A percentile compares a stretch with the other conserved stretches of the same genome.
Conservation (phyloP, 148 eudicot genomes). For the Rhododendron simsii region DNA sequence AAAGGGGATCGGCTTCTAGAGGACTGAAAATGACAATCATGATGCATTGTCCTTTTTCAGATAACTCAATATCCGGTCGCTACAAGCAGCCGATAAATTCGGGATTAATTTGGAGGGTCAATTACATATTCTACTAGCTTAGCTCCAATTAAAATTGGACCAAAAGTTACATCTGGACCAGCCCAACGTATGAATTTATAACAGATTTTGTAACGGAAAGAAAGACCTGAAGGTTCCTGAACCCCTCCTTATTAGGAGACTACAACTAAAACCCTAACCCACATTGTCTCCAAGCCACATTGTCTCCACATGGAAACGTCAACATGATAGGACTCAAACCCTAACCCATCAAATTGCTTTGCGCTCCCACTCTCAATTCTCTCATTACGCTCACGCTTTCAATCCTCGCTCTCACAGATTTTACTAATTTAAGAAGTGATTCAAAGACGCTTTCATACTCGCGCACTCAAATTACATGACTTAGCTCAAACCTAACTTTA, state of each 20-base stretch:
- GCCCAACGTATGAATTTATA: not conserved
- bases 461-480: not conserved
- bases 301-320: not conserved
- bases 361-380: no score
- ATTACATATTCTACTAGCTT: not conserved
- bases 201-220: no score
- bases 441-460: not conserved
- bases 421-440: not conserved
- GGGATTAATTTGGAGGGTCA: not conserved
- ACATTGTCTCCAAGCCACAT: not conserved
- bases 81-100: not conserved
- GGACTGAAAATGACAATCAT: not conserved
- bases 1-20: not conserved
- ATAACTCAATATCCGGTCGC: not conserved
- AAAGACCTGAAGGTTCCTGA: no score
- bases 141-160: not conserved
- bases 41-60: not conserved
- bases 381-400: not conserved
- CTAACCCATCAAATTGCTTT: not conserved
- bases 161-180: not conserved
- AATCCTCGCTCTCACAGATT: no score
- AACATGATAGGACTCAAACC: not conserved
- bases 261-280: no score
- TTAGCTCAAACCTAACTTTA: not conserved
- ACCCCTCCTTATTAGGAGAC: no score